These are phyloP conservation scores for Penicillium psychrofluorescens DNA, from an alignment of 495 filamentous ascomycete species.

Conservation along the genomic window DNA sequence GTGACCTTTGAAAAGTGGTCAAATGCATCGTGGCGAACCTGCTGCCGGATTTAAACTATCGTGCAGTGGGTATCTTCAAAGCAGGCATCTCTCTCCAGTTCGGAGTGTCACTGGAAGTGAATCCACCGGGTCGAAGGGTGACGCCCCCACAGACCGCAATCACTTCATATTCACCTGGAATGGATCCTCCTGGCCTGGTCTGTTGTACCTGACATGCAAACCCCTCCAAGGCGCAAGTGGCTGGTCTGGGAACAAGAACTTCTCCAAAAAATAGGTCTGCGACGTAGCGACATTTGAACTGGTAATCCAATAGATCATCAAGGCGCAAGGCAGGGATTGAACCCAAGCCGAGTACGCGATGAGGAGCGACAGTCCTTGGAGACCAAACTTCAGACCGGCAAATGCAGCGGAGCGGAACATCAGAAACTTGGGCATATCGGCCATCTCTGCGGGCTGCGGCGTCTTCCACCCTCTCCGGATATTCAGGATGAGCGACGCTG, in stretches of 20 bases:
- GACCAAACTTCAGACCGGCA: not conserved
- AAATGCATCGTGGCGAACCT: no score
- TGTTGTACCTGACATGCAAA: conserved; percentile 10
- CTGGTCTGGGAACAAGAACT: conserved; percentile 24
- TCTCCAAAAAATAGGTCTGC: conserved; percentile 28
- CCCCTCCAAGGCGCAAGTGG: conserved; percentile 13
- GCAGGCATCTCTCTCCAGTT: no score
- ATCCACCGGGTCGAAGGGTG: no score
- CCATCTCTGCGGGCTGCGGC: conserved; percentile 7
- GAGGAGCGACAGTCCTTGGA: conserved; percentile 15
- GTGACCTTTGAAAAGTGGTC: no score
- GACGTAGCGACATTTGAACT: conserved; percentile 37
- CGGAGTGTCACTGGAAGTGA: not conserved
- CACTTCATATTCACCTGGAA: conserved; percentile 13
- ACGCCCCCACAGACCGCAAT: not conserved
- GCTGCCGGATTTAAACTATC: no score
- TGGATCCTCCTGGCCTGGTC: conserved; percentile 6
- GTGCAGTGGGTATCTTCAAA: no score
- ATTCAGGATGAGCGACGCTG: conserved; percentile 29
- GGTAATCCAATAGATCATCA: conserved; percentile 68
- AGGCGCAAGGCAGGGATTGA: conserved; percentile 48
- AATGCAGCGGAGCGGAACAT: conserved; percentile 11
- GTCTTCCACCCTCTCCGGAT: conserved; percentile 25
- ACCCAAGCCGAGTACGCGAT: conserved; percentile 24
- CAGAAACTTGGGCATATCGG: conserved; percentile 19